phyloP scores from a whole-genome alignment of 2,329 filamentous ascomycete genomes.

The Colletotrichum sp. region DNA sequence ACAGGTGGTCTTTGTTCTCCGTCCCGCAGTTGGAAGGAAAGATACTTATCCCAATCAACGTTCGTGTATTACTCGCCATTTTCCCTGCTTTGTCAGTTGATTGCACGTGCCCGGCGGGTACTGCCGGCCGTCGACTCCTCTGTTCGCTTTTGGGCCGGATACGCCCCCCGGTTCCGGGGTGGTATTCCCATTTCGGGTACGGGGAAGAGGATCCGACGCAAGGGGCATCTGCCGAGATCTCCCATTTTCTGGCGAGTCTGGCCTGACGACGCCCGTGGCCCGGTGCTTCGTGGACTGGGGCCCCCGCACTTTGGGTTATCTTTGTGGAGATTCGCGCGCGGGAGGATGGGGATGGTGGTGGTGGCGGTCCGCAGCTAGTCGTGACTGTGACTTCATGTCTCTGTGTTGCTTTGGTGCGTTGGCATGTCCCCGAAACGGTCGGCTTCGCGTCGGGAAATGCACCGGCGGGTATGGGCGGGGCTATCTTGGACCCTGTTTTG shows the following conservation, averaged over 20 bases:
- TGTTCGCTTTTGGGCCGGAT: neutral
- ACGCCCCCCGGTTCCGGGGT: neutral
- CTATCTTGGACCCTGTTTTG: neutral
- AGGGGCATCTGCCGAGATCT: neutral
- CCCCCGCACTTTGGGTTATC: neutral
- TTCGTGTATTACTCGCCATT: conserved; percentile 1
- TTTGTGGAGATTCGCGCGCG: neutral
- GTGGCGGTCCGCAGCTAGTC: neutral
- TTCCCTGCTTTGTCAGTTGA: neutral
- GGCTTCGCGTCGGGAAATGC: neutral
- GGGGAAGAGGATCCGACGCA: conserved; percentile 1
- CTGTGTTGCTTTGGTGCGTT: neutral
- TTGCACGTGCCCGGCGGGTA: conserved; percentile 6
- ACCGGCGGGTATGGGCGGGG: neutral
- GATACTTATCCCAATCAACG: conserved; percentile 1
- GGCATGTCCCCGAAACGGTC: neutral
- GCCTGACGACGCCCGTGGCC: neutral
- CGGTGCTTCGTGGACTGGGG: neutral
- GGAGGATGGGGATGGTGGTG: neutral
- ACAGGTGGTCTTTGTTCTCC: neutral
- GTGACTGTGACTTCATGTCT: neutral
- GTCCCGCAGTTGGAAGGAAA: neutral
- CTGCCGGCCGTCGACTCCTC: neutral
- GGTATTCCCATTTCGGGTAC: neutral
- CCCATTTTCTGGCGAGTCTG: neutral